Evolutionary conservation across 768 basidiomycete genomes (phyloP).

Genomic region (Mycena polygramma): DNA sequence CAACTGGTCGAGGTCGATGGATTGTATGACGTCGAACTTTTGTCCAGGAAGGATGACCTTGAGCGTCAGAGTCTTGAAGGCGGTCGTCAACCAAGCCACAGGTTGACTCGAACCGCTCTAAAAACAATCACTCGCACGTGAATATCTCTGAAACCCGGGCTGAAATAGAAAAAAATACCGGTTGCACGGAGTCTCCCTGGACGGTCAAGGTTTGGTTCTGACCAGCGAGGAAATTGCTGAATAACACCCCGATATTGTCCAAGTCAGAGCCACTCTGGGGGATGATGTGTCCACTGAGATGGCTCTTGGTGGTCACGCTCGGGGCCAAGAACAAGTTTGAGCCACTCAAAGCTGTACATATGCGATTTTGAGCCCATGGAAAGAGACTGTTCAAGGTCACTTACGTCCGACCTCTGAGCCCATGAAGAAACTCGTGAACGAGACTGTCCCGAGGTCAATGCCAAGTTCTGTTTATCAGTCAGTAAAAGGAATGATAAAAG

Average conservation of each 20-base stretch:
- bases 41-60: slow-evolving; percentile 74
- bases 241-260: slow-evolving; percentile 69
- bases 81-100: slow-evolving; percentile 76
- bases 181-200: slow-evolving; percentile 71
- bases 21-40: slow-evolving; percentile 72
- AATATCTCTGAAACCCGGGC: background rate
- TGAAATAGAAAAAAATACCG: slow-evolving; percentile 39
- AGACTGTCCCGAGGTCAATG: slow-evolving; percentile 75
- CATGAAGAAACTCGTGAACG: slow-evolving; percentile 73
- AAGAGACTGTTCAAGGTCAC: slow-evolving; percentile 40
- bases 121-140: background rate
- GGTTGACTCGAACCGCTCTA: slow-evolving; percentile 58
- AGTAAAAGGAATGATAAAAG: slow-evolving; percentile 17
- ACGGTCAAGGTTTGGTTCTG: slow-evolving; percentile 73
- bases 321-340: slow-evolving; percentile 64
- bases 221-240: slow-evolving; percentile 74
- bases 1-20: slow-evolving; percentile 71
- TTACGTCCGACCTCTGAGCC: slow-evolving; percentile 71
- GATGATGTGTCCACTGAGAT: slow-evolving; percentile 73
- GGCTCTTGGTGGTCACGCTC: slow-evolving; percentile 59
- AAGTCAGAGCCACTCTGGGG: slow-evolving; percentile 71
- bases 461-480: slow-evolving; percentile 66
- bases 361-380: slow-evolving; percentile 7
- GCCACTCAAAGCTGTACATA: slow-evolving; percentile 63
- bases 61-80: slow-evolving; percentile 76